Evolutionary conservation across 495 filamentous ascomycete genomes (phyloP).

Genomic region (Neurospora sp.): DNA sequence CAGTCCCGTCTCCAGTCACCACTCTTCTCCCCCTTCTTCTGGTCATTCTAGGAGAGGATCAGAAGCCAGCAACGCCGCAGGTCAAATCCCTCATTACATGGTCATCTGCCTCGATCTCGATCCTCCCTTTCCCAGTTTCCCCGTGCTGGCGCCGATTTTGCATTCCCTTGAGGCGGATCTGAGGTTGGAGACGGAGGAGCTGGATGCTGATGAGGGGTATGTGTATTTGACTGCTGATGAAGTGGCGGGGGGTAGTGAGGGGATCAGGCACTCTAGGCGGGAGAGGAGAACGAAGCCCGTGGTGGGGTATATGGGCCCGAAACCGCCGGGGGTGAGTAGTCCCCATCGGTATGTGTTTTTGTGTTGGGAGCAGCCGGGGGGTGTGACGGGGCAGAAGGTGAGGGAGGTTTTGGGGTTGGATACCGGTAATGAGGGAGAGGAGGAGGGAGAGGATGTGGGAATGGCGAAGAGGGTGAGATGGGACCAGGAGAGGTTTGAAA

Average conservation of each 20-base stretch:
- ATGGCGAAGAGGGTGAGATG: slow-evolving; percentile 37
- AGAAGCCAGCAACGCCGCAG: neutral
- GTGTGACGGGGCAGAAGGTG: slow-evolving; percentile 34
- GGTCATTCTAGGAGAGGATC: neutral
- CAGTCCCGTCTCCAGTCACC: slow-evolving; percentile 9
- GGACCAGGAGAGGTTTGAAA: slow-evolving; percentile 40
- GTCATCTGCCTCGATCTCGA: slow-evolving; percentile 41
- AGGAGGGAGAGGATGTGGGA: slow-evolving; percentile 30
- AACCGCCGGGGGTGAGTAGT: slow-evolving; percentile 38
- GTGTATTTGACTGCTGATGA: slow-evolving; percentile 4
- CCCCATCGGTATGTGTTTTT: slow-evolving; percentile 50
- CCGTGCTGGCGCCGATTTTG: slow-evolving; percentile 40
- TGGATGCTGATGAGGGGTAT: slow-evolving; percentile 12
- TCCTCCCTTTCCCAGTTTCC: slow-evolving; percentile 41
- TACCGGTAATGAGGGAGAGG: neutral
- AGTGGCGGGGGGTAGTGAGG: slow-evolving; percentile 2
- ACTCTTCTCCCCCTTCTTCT: neutral
- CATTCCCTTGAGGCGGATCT: slow-evolving; percentile 36
- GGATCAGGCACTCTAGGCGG: slow-evolving; percentile 2
- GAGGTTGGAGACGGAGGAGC: slow-evolving; percentile 1
- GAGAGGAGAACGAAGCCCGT: slow-evolving; percentile 2
- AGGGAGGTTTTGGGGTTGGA: slow-evolving; percentile 25
- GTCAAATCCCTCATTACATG: slow-evolving; percentile 28
- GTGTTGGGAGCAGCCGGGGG: slow-evolving; percentile 46
- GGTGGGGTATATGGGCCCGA: slow-evolving; percentile 38